Percentiles rank a stretch among this genome's conserved stretches.
Evolutionary conservation across 257 asterid species (phyloP).

Genomic region (Oldenlandia corymbosa): DNA sequence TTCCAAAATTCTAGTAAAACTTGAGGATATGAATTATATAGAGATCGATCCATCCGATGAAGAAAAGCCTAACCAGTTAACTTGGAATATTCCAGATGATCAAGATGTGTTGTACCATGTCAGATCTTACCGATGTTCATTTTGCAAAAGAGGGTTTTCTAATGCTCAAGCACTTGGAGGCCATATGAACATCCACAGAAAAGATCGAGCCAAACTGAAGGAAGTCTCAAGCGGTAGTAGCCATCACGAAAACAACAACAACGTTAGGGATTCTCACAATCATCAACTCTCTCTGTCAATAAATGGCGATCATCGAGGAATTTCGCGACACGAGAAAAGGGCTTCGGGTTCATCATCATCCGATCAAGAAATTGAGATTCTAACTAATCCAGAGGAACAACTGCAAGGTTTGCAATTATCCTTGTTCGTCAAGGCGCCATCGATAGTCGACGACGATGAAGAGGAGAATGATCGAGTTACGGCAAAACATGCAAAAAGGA

Average conservation of each 20-base stretch:
- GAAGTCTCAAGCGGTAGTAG: slow-evolving; percentile 33
- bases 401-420: slow-evolving; percentile 24
- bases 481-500: background rate
- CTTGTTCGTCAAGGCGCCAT: slow-evolving; percentile 21
- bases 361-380: slow-evolving; percentile 1
- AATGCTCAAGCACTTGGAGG: slow-evolving; percentile 84
- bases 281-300: background rate
- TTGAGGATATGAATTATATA: slow-evolving; percentile 14
- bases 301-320: background rate
- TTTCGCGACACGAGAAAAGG: too few species aligned
- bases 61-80: slow-evolving; percentile 20
- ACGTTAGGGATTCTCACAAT: slow-evolving; percentile 2
- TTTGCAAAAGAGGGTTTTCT: slow-evolving; percentile 60
- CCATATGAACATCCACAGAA: slow-evolving; percentile 75
- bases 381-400: background rate
- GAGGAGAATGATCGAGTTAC: slow-evolving; percentile 8
- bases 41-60: slow-evolving; percentile 28
- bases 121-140: slow-evolving; percentile 43
- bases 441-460: slow-evolving; percentile 5
- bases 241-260: too few species aligned
- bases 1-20: too few species aligned
- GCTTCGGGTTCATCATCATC: too few species aligned
- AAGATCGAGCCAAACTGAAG: slow-evolving; percentile 56
- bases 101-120: slow-evolving; percentile 18
- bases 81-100: slow-evolving; percentile 12